Percentiles rank a stretch among this genome's conserved stretches.
Conservation (phyloP, 2,329 filamentous ascomycete genomes). For the Curvularia spicifera region DNA sequence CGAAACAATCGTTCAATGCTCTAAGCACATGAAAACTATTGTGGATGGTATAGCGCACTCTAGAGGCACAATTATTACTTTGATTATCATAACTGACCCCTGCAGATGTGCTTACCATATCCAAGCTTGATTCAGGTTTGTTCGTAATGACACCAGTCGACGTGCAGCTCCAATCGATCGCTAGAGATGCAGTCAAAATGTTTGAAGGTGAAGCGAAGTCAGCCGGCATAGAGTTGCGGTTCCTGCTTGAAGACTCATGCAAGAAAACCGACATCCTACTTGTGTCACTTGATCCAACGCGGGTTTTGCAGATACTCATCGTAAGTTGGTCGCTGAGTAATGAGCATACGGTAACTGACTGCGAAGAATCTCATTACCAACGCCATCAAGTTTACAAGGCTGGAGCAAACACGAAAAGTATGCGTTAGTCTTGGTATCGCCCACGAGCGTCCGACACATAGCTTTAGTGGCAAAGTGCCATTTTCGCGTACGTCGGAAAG, state of each 20-base stretch:
- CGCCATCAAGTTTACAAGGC: conserved; percentile 54
- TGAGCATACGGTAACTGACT: background rate
- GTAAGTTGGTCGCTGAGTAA: conserved; percentile 2
- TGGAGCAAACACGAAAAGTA: conserved; percentile 45
- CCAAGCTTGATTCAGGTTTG: conserved; percentile 54
- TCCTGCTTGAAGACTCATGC: conserved; percentile 48
- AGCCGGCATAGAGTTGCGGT: conserved; percentile 36
- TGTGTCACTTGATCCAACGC: conserved; percentile 52
- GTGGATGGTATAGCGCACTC: conserved; percentile 44
- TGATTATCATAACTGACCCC: background rate
- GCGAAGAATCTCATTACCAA: conserved; percentile 51
- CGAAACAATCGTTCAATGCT: conserved; percentile 54
- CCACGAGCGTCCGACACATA: conserved; percentile 39
- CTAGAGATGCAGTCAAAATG: conserved; percentile 47
- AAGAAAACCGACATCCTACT: conserved; percentile 41
- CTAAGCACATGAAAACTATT: conserved; percentile 55
- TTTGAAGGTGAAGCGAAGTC: conserved; percentile 45
- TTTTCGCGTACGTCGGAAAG: conserved; percentile 21
- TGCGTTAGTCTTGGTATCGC: conserved; percentile 46
- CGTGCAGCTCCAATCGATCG: conserved; percentile 44
- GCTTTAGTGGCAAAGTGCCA: conserved; percentile 32
- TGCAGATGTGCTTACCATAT: conserved; percentile 25
- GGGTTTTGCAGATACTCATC: conserved; percentile 50
- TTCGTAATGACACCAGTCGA: conserved; percentile 52
- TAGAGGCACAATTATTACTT: no score